These are phyloP conservation scores for Chaetoceros muelleri DNA, from an alignment of 108 stramenopile genomes.

Conservation along the genomic window DNA sequence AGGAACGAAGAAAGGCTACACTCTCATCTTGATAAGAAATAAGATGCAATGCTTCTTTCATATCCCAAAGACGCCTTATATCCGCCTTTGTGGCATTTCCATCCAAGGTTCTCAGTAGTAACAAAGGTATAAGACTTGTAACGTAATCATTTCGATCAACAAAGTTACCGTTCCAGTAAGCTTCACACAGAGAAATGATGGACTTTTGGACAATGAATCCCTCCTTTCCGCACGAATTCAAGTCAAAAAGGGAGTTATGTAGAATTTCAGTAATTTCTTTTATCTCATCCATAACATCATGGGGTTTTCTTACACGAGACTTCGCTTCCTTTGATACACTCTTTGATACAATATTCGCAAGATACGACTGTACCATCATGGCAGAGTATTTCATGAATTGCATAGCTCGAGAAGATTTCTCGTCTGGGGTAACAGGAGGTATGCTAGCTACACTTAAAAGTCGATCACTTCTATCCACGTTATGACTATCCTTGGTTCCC, in stretches of 20 bases:
- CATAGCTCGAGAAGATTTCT: neutral
- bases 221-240: conserved; percentile 45
- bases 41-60: conserved; percentile 63
- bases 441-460: neutral
- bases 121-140: conserved; percentile 65
- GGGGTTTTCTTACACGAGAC: conserved; percentile 1
- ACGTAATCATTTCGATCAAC: conserved; percentile 64
- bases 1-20: conserved; percentile 34
- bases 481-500: neutral
- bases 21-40: conserved; percentile 83
- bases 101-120: conserved; percentile 38
- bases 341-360: neutral
- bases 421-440: neutral
- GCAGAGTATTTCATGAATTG: neutral
- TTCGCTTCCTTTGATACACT: no score
- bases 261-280: conserved; percentile 45
- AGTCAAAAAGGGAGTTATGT: conserved; percentile 52
- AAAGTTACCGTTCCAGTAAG: conserved; percentile 72
- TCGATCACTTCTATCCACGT: neutral
- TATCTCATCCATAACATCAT: conserved; percentile 38
- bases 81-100: conserved; percentile 36
- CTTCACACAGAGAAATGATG: conserved; percentile 74
- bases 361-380: neutral
- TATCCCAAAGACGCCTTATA: conserved; percentile 59
- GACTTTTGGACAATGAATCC: conserved; percentile 33